A percentile compares a stretch with the other conserved stretches of the same genome.
phyloP scores from a whole-genome alignment of 805 yeast species.

The Debaryomyces hansenii region DNA sequence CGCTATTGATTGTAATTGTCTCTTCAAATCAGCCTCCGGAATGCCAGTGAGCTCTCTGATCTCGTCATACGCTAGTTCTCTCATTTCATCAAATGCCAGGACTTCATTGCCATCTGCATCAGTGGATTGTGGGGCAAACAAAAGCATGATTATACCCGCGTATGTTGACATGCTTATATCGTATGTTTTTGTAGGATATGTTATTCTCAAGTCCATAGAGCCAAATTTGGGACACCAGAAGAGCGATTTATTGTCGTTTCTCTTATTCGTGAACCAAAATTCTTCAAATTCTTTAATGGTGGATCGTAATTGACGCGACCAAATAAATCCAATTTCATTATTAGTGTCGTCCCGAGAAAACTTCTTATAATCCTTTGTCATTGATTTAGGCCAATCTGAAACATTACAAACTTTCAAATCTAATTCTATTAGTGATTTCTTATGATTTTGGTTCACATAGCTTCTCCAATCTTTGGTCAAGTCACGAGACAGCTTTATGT shows the following conservation, averaged over 20 bases:
- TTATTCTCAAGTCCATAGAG: slow-evolving; percentile 72
- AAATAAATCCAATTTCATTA: slow-evolving; percentile 24
- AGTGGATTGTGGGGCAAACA: slow-evolving; percentile 54
- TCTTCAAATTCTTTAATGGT: slow-evolving; percentile 40
- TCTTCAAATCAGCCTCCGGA: slow-evolving; percentile 67
- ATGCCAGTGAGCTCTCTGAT: slow-evolving; percentile 67
- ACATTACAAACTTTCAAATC: slow-evolving; percentile 45
- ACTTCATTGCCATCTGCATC: slow-evolving; percentile 27
- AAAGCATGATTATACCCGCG: slow-evolving; percentile 73
- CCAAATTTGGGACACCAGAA: slow-evolving; percentile 86
- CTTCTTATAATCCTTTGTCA: slow-evolving; percentile 43
- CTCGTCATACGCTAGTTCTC: slow-evolving; percentile 56
- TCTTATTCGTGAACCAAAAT: slow-evolving; percentile 39
- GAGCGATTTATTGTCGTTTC: slow-evolving; percentile 41
- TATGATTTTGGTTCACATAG: slow-evolving; percentile 8
- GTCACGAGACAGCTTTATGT: slow-evolving; percentile 53
- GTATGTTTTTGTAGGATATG: slow-evolving; percentile 67
- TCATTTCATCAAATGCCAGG: slow-evolving; percentile 52
- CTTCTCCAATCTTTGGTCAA: slow-evolving; percentile 40
- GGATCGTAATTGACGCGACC: slow-evolving; percentile 40
- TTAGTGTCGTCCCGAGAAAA: slow-evolving; percentile 22
- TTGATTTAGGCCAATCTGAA: slow-evolving; percentile 46
- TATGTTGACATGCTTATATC: slow-evolving; percentile 79
- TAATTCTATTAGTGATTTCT: slow-evolving; percentile 25
- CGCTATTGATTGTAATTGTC: slow-evolving; percentile 81